Base-by-base conservation (phyloP, 495 filamentous ascomycete genomes). In the Podospora pseudopauciseta region DNA sequence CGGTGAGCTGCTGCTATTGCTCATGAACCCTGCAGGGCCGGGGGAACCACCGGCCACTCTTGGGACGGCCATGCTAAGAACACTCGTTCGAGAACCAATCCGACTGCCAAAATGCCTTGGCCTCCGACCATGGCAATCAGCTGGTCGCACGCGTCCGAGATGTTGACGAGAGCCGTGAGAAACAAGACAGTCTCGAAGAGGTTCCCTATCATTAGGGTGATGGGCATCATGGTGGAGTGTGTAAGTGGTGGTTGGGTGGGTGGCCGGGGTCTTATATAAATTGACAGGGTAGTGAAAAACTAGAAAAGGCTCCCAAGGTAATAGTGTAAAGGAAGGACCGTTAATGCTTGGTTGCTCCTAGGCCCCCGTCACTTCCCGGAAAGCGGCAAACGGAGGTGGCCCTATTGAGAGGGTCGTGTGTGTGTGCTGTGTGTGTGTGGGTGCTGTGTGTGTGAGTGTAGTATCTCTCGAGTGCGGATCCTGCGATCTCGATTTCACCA, bases 131-230 rank as follows among this genome's bases (percentile, higher is more conserved):
- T 49, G 32, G 68, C 68, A 49, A 67, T 65, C 30, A 70, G 65
- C 44, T 65, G 60, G 32, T 30, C 32, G 11, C 44, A 65, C 61
- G 53, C 30, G 60, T 72, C 65, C 39, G 68, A 68, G 59, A 73
- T 60, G 59, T 64, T 68, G 26, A 66, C 49, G 49, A 71, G 68
- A 44, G 68, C 63, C 15, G 64, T 39, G 16, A 73, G 27, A 63
- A 73, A 73, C 44, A 68, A 20, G 54, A 73, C 57, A 6, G 70
- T 63, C 65, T 73, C 67, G 55, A 71, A 39, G 53, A 73, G 16
- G 56, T 65, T 70, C 19, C 60, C 59, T n/a, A 69, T 53, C 62
- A 73, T 53, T 18, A 62, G 63, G 4, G 57, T 49, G 54, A 64
- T 61, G 55, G 27, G 20, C 26, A 58, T 65, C 34, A 60, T 63